A percentile compares a stretch with the other conserved stretches of the same genome.
Conservation (phyloP, 1,284 basidiomycete genomes). For the Ustilago tritici region DNA sequence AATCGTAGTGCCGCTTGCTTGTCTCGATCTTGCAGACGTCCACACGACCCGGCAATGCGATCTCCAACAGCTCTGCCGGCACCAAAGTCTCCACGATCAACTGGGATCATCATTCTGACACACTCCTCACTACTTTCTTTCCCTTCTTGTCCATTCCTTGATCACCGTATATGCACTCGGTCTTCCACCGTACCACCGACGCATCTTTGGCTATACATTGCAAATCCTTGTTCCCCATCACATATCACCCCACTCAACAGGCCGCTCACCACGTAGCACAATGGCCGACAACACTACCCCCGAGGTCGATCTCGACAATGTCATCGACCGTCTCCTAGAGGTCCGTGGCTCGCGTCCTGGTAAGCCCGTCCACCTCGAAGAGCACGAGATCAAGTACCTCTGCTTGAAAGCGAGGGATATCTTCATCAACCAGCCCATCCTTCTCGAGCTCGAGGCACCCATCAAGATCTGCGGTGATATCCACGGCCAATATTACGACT, state of each 20-base stretch:
- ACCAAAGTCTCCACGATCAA: not conserved
- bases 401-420: conserved; percentile 95
- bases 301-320: conserved; percentile 69
- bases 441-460: conserved; percentile 91
- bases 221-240: not conserved
- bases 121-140: not conserved
- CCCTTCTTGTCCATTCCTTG: not conserved
- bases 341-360: conserved; percentile 92
- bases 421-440: conserved; percentile 94
- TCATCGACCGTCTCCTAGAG: conserved; percentile 69
- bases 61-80: too few relatives aligned
- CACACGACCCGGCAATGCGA: too few relatives aligned
- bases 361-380: conserved; percentile 91
- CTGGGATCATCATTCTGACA: not conserved
- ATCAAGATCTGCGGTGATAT: conserved; percentile 98
- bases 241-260: not conserved
- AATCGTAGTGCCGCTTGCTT: too few relatives aligned
- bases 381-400: conserved; percentile 95
- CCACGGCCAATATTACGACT: conserved; percentile 94
- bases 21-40: not conserved
- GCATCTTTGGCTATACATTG: not conserved
- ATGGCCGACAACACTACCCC: conserved; percentile 67
- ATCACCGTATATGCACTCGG: not conserved
- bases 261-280: conserved; percentile 38
- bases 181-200: not conserved